A percentile compares a stretch with the other conserved stretches of the same genome.
Conservation (phyloP, 805 yeast genomes). For the Clavispora carvajalis region DNA sequence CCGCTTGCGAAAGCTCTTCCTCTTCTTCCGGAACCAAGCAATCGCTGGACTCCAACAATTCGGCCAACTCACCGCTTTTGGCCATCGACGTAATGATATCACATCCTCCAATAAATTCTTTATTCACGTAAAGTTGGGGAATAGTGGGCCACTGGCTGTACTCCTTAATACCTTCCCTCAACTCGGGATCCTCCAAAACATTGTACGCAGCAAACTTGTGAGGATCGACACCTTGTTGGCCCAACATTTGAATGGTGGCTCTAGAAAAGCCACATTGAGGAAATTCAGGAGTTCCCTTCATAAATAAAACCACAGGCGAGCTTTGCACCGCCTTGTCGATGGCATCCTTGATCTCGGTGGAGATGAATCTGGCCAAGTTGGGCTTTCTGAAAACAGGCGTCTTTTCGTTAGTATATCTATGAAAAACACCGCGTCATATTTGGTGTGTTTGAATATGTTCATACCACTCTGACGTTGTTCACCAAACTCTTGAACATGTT, state of each 20-base stretch:
- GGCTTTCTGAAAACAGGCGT: neutral
- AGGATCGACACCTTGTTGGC: constrained; percentile 97
- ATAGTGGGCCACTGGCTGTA: constrained; percentile 97
- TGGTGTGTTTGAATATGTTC: neutral
- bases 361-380: constrained; percentile 41
- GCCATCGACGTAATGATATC: constrained; percentile 93
- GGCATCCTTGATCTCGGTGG: constrained; percentile 76
- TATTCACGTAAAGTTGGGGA: constrained; percentile 88
- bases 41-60: constrained; percentile 70
- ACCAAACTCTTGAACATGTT: constrained; percentile 10
- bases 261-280: constrained; percentile 98
- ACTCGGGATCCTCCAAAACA: constrained; percentile 89
- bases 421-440: no score
- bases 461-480: constrained; percentile 10
- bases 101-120: constrained; percentile 96
- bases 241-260: constrained; percentile 87
- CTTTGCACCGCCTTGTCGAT: constrained; percentile 80
- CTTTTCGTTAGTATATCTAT: neutral
- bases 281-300: constrained; percentile 98
- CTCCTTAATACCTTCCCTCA: constrained; percentile 93
- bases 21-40: constrained; percentile 79
- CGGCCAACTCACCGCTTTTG: constrained; percentile 82
- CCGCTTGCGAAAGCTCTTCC: constrained; percentile 28
- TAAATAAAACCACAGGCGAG: constrained; percentile 92
- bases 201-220: constrained; percentile 94